phyloP scores from a whole-genome alignment of 1,284 basidiomycete species.

The Cryptococcus sp. region DNA sequence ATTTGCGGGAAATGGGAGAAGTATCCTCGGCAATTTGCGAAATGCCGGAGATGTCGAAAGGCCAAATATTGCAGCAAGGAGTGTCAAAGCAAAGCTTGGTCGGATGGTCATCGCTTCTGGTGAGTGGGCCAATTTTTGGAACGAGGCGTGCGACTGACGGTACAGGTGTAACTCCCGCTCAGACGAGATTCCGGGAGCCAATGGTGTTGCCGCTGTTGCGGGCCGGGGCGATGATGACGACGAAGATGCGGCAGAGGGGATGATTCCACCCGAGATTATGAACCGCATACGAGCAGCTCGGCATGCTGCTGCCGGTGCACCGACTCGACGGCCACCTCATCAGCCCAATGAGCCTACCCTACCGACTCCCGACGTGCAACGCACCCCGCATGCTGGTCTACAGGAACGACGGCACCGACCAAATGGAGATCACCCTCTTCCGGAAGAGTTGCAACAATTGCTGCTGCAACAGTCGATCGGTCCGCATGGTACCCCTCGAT shows the following conservation, averaged over 20 bases:
- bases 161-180: constrained; percentile 26
- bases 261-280: neutral
- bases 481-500: neutral
- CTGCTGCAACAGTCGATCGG: neutral
- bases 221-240: constrained; percentile 10
- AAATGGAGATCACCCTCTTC: neutral
- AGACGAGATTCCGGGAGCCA: constrained; percentile 21
- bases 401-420: too few relatives aligned
- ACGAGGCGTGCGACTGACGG: neutral
- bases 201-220: neutral
- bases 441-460: neutral
- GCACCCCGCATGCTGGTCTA: too few relatives aligned
- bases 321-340: too few relatives aligned
- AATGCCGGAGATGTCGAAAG: constrained; percentile 91
- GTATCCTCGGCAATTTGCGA: constrained; percentile 92
- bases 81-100: constrained; percentile 96
- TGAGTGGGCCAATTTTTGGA: constrained; percentile 19
- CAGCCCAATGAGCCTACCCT: too few relatives aligned
- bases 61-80: constrained; percentile 98
- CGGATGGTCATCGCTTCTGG: constrained; percentile 81
- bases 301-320: neutral
- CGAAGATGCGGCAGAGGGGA: constrained; percentile 4
- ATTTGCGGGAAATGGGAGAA: constrained; percentile 92
- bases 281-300: neutral
- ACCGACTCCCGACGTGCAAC: too few relatives aligned